Evolutionary conservation across 305 asterid species (phyloP), one percentile per base, ranked within the genome.

Genomic region (Andrographis paniculata): DNA sequence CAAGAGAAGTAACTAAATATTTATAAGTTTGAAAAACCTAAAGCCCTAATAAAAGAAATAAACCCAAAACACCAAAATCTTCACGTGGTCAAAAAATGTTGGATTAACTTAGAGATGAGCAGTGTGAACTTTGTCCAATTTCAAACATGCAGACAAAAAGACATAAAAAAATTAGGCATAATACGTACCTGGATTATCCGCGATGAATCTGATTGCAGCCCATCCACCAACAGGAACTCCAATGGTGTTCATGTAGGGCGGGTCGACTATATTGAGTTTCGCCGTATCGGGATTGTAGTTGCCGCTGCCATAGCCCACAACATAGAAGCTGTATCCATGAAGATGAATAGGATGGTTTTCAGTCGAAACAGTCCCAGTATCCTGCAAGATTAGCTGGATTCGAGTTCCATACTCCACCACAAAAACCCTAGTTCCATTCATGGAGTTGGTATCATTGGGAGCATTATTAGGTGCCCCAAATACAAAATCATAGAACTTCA

Each of bases 151-250:
- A n/a, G n/a, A n/a, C n/a, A n/a, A n/a, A n/a, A n/a, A n/a, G n/a
- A n/a, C n/a, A n/a, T n/a, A 35, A 5, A 13, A 35, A 16, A 5
- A 2, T 35, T 35, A 7, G 12, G 40, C 13, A 35, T 5, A 1
- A 20, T 23, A 20, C 10, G 20, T 70, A 79, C 84, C 84, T 77
- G 93, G 88, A 63, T 82, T 82, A 42, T 82, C 85, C 17, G 93
- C 88, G 11, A 60, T 41, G 39, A 82, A 82, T 59, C 83, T 60
- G 24, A 82, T 65, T 2, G 88, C 93, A 24, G 88, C 85, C 88
- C 93, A 78, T 50, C 93, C 93, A 46, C 88, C 88, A 23, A 61
- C 80, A 5, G 93, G 93, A 49, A 82, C 89, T 48, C 86, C 89
- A 39, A 82, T 73, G 1, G 88, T 78, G 77, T 82, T 82, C 88